Conservation (phyloP, 202 grass and related monocot genomes). For the Panicum virgatum region DNA sequence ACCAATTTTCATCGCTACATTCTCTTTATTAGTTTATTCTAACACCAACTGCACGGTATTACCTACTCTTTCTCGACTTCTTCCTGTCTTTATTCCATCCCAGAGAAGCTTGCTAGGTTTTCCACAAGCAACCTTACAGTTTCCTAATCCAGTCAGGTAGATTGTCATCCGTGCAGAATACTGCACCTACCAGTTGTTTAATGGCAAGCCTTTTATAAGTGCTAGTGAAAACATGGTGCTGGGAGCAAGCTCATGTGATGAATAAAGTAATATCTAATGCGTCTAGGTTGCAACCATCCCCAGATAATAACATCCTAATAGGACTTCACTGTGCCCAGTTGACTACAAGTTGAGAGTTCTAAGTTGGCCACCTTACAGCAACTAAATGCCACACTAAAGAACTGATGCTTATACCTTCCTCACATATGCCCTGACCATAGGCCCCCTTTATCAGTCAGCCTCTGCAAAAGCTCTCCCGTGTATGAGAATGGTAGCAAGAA, state of each 20-base stretch:
- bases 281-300: constrained; percentile 6
- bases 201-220: background rate
- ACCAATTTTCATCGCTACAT: background rate
- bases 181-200: constrained; percentile 11
- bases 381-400: background rate
- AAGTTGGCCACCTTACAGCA: background rate
- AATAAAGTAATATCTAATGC: background rate
- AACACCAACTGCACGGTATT: background rate
- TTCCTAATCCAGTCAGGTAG: background rate
- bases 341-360: background rate
- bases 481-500: background rate
- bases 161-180: background rate
- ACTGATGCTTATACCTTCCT: constrained; percentile 28
- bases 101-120: constrained; percentile 18
- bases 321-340: background rate
- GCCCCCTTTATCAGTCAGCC: background rate
- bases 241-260: background rate
- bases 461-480: background rate
- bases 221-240: background rate
- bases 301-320: background rate
- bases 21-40: background rate
- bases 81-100: background rate
- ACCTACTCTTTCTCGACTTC: background rate
- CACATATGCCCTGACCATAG: constrained; percentile 11
- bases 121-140: constrained; percentile 3